Evolutionary conservation across 257 asterid genomes (phyloP).

Genomic region (Lycium barbarum): DNA sequence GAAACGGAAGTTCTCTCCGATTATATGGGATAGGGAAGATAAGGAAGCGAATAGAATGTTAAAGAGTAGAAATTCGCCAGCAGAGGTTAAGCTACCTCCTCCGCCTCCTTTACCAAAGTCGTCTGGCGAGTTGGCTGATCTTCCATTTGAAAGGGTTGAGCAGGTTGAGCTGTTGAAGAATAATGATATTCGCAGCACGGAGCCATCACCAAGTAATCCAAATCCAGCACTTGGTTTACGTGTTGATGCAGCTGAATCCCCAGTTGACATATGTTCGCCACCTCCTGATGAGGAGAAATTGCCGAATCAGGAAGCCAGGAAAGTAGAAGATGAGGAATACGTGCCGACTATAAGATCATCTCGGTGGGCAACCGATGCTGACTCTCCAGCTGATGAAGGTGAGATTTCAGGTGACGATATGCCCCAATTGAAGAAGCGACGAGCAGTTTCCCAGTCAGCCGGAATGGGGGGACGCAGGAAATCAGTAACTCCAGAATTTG

Average conservation of each 20-base stretch:
- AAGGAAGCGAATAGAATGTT: constrained; percentile 44
- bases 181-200: constrained; percentile 37
- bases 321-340: constrained; percentile 52
- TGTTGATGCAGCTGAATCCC: constrained; percentile 39
- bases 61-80: constrained; percentile 44
- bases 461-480: constrained; percentile 53
- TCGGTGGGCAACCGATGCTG: constrained; percentile 84
- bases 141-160: constrained; percentile 31
- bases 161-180: constrained; percentile 39
- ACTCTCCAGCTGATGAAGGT: constrained; percentile 79
- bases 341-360: constrained; percentile 64
- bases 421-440: constrained; percentile 44
- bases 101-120: constrained; percentile 46
- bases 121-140: constrained; percentile 37
- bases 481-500: constrained; percentile 61
- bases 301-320: constrained; percentile 37
- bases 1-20: constrained; percentile 83
- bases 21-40: constrained; percentile 88
- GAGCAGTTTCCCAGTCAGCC: constrained; percentile 48
- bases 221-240: constrained; percentile 30
- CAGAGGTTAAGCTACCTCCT: constrained; percentile 40
- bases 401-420: constrained; percentile 61
- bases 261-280: constrained; percentile 42
- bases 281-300: constrained; percentile 42
- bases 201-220: constrained; percentile 45